These are phyloP conservation scores for Alternaria arborescens DNA, from an alignment of 2,329 filamentous ascomycete genomes.

Conservation along the genomic window DNA sequence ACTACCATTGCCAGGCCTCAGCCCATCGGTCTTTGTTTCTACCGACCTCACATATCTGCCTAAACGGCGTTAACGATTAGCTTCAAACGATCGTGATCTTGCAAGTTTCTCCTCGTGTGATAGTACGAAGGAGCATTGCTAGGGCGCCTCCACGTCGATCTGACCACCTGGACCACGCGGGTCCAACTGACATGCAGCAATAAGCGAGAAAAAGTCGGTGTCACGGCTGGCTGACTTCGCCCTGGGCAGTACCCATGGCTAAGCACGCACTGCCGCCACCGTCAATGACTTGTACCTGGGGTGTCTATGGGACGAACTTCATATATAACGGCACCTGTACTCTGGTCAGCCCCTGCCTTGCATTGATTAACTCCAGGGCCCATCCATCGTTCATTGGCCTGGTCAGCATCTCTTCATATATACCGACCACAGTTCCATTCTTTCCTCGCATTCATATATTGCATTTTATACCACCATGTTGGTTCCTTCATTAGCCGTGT, in stretches of 20 bases:
- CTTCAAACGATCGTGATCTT: not conserved
- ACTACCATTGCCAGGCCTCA: constrained; percentile 13
- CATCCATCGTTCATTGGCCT: constrained; percentile 21
- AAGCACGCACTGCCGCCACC: constrained; percentile 5
- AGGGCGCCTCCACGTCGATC: constrained; percentile 5
- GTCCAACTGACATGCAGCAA: not conserved
- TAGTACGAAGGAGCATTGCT: not conserved
- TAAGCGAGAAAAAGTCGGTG: constrained; percentile 11
- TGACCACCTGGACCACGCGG: constrained; percentile 1
- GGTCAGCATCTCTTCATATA: constrained; percentile 15
- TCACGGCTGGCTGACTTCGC: constrained; percentile 10
- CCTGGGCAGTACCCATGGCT: not conserved
- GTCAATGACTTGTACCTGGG: constrained; percentile 2
- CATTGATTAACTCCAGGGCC: constrained; percentile 16
- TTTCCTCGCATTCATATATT: constrained; percentile 13
- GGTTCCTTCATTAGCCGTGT: constrained; percentile 31
- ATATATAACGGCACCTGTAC: constrained; percentile 28
- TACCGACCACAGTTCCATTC: constrained; percentile 13
- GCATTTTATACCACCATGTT: constrained; percentile 33
- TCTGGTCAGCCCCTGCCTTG: constrained; percentile 12
- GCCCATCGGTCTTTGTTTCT: constrained; percentile 17
- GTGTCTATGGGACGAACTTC: constrained; percentile 5
- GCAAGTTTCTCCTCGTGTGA: not conserved
- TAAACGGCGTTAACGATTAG: not conserved
- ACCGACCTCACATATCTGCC: constrained; percentile 1